Evolutionary conservation across 805 yeast species (phyloP).

Genomic region (Zygosaccharomyces kombuchaensis): DNA sequence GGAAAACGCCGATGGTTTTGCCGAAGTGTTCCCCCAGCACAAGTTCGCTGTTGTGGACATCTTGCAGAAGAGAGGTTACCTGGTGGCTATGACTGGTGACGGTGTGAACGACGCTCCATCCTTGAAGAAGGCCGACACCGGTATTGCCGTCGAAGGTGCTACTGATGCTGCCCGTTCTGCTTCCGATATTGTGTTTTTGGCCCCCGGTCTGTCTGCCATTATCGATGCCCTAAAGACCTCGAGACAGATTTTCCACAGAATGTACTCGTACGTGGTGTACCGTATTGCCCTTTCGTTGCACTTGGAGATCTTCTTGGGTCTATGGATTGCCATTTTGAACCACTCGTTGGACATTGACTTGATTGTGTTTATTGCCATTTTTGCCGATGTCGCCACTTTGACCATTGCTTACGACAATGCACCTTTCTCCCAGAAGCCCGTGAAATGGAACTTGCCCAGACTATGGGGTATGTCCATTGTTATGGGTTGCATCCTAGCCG

Average conservation of each 20-base stretch:
- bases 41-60: conserved; percentile 94
- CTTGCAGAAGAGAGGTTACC: conserved; percentile 91
- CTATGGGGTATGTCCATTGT: conserved; percentile 94
- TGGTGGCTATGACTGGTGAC: conserved; percentile 99
- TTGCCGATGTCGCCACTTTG: conserved; percentile 95
- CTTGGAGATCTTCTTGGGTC: conserved; percentile 90
- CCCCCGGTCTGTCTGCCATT: conserved; percentile 93
- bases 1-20: conserved; percentile 97
- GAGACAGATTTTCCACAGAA: conserved; percentile 97
- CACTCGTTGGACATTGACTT: conserved; percentile 81
- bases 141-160: conserved; percentile 98
- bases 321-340: conserved; percentile 94
- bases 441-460: conserved; percentile 95
- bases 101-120: conserved; percentile 99
- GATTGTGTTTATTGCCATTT: conserved; percentile 93
- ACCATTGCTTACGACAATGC: conserved; percentile 98
- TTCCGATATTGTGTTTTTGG: conserved; percentile 92
- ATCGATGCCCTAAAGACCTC: conserved; percentile 93
- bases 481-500: conserved; percentile 79
- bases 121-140: conserved; percentile 90
- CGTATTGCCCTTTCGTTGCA: conserved; percentile 94
- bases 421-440: conserved; percentile 89
- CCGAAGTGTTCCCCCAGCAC: conserved; percentile 98
- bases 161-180: conserved; percentile 97
- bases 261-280: conserved; percentile 97